A percentile compares a stretch with the other conserved stretches of the same genome.
These are phyloP conservation scores for Actinomortierella wolfii DNA, from an alignment of 371 early-diverging fungal genomes.

Conservation along the genomic window DNA sequence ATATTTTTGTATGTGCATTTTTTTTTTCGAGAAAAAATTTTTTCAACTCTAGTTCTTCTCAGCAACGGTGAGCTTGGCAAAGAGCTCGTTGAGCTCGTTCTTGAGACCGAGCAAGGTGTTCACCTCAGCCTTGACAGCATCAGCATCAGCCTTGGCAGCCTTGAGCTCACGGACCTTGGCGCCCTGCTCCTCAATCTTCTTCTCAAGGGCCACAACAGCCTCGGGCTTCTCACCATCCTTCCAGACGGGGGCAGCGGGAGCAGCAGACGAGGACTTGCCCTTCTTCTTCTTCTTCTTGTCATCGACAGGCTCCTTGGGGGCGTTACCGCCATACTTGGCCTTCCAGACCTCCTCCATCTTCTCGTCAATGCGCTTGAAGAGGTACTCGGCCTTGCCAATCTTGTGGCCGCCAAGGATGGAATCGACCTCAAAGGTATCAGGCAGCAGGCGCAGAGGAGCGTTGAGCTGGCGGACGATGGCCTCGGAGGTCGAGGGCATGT, in stretches of 20 bases:
- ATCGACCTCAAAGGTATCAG: constrained; percentile 70
- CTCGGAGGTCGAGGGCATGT: constrained; percentile 89
- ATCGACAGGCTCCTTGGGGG: constrained; percentile 29
- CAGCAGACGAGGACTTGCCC: constrained; percentile 11
- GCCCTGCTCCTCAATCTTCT: constrained; percentile 55
- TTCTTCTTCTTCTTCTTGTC: constrained; percentile 52
- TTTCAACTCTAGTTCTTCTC: too few species aligned
- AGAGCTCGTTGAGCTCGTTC: constrained; percentile 45
- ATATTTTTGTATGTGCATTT: constrained; percentile 2
- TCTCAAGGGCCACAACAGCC: constrained; percentile 52
- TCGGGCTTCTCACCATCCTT: constrained; percentile 52
- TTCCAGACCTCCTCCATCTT: constrained; percentile 73
- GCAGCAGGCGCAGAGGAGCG: constrained; percentile 75
- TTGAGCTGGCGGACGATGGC: constrained; percentile 82
- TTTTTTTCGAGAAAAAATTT: too few species aligned
- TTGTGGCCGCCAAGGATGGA: constrained; percentile 82
- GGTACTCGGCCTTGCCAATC: constrained; percentile 87
- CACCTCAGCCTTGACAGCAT: constrained; percentile 46
- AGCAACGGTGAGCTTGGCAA: constrained; percentile 38
- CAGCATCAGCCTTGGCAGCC: constrained; percentile 53
- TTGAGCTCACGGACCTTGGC: constrained; percentile 59
- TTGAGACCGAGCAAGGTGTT: constrained; percentile 51
- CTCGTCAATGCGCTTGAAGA: constrained; percentile 90
- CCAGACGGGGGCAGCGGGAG: constrained; percentile 42
- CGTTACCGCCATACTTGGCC: constrained; percentile 71